Conservation (phyloP, 306 rosid species). For the Cicer judaicum region DNA sequence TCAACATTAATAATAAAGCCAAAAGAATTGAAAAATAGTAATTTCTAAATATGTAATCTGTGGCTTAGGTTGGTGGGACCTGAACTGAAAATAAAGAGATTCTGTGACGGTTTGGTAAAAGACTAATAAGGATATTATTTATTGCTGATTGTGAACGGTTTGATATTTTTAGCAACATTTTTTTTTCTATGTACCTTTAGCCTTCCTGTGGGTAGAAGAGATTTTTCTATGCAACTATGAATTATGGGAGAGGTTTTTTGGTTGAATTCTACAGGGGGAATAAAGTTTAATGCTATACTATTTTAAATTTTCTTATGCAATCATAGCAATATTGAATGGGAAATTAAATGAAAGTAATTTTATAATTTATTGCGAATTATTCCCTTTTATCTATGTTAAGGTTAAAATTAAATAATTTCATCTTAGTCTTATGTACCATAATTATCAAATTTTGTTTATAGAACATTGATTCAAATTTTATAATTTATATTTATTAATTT, state of each 20-base stretch:
- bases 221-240: not conserved
- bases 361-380: not conserved
- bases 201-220: not conserved
- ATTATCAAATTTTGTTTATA: too few relatives aligned
- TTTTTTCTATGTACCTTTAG: not conserved
- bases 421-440: too few relatives aligned
- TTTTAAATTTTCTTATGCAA: not conserved
- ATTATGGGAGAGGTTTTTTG: not conserved
- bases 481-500: too few relatives aligned
- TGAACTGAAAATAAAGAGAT: not conserved
- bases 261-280: not conserved
- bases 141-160: constrained; percentile 5
- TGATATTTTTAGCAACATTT: constrained; percentile 8
- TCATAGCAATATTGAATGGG: not conserved
- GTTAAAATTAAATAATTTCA: too few relatives aligned
- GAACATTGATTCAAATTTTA: too few relatives aligned
- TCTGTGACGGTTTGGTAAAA: constrained; percentile 35
- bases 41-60: not conserved
- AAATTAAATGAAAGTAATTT: constrained; percentile 5
- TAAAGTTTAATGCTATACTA: not conserved
- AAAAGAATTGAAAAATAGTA: constrained; percentile 11
- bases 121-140: not conserved
- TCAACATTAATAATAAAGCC: constrained; percentile 33
- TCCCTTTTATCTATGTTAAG: not conserved
- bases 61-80: constrained; percentile 5